A percentile compares a stretch with the other conserved stretches of the same genome.
Evolutionary conservation across 2,329 filamentous ascomycete genomes (phyloP).

Genomic region (Fusarium begoniae): DNA sequence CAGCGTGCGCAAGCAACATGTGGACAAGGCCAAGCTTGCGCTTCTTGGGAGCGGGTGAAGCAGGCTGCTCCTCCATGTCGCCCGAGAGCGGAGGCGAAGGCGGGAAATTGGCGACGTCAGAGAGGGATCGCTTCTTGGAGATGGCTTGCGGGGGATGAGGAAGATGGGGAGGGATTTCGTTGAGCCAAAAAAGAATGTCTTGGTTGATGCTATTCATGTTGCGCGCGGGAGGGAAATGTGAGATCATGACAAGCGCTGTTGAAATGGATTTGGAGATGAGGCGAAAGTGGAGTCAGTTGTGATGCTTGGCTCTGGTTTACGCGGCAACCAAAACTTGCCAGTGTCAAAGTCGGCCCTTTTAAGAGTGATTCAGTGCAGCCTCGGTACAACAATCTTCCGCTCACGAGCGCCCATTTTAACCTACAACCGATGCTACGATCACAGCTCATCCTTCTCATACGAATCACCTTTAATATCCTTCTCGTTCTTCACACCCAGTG

Average conservation of each 20-base stretch:
- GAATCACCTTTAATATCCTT: not conserved
- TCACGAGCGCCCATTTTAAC: fast-evolving
- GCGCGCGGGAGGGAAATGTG: not conserved
- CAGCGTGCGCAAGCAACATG: too few species aligned
- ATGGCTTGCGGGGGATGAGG: fast-evolving
- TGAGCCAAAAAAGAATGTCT: not conserved
- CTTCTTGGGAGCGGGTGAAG: too few species aligned
- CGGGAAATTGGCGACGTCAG: not conserved
- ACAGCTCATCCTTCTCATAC: not conserved
- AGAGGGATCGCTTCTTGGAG: not conserved
- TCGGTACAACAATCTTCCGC: not conserved
- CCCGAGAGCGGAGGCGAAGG: too few species aligned
- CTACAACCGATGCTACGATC: not conserved
- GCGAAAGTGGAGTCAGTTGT: not conserved
- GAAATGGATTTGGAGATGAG: not conserved
- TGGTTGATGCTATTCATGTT: not conserved
- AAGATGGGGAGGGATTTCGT: fast-evolving
- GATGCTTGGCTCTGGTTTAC: not conserved
- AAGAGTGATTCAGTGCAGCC: not conserved
- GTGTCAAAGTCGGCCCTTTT: not conserved
- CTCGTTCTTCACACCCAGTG: not conserved
- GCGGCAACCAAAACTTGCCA: not conserved
- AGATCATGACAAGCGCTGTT: not conserved
- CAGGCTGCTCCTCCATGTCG: too few species aligned
- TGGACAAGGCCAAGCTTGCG: too few species aligned